Evolutionary conservation across 257 asterid species (phyloP), one percentile per base, ranked within the genome.

Genomic region (Echites panduratus): DNA sequence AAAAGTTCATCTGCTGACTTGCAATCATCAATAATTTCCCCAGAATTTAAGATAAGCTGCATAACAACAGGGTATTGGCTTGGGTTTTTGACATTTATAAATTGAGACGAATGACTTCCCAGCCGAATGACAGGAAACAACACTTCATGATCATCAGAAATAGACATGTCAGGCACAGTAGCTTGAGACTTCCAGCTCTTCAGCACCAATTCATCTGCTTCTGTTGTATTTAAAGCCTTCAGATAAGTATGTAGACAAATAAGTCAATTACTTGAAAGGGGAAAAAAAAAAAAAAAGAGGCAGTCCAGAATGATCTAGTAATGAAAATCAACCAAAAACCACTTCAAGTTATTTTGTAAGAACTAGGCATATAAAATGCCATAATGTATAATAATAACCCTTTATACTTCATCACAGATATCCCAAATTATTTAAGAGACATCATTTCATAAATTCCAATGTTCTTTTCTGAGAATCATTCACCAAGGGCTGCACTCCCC

Each of bases 141-240:
- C 17, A 90, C 19, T 72, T 91, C 98, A 13, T 57, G 58, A 9
- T 73, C 82, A 72, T 80, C 90, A 62, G 89, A 90, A 62, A 94
- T 82, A 8, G 93, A 87, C 85, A 81, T 76, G 66, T 66, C 84
- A 65, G 63, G 79, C 57, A 77, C 77, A 17, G 86, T 79, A 29
- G 89, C 95, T 64, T 89, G 99, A 78, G 95, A 88, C 83, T 87
- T 94, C 98, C 99, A 91, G 86, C 85, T 94, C 74, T 63, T 78
- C 56, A 85, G 82, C 14, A 88, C 86, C 68, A 80, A 43, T 70
- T 89, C 95, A 52, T 87, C 91, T 52, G 90, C 89, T 78, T 82
- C 85, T 73, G 84, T 77, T 75, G 83, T 62, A 76, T 83, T 80
- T 67, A 71, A 49, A 58, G 70, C 95, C 97, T 88, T 75, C 88